Base-by-base conservation (phyloP, 768 basidiomycete species). In the Trametopsis cervina region DNA sequence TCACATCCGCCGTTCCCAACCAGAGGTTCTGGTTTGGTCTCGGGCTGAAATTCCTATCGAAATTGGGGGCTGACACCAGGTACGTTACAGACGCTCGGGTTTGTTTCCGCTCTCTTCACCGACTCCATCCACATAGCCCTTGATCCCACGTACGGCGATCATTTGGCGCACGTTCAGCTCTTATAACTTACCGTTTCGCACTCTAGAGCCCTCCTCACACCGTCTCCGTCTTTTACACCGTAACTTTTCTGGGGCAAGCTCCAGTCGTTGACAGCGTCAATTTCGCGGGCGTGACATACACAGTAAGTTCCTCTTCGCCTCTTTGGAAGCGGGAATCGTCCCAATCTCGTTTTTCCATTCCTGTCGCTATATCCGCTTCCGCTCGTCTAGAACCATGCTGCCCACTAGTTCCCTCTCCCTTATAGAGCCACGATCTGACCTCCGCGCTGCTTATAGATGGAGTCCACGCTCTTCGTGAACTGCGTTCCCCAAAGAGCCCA, bases 391-490 rank as follows among this genome's bases (percentile, higher is more conserved):
- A 33, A 7, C 29, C 29, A 33, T 15, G 7, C 15, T 15, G 29
- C 29, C 29, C 29, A 15, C n/a, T n/a, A n/a, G n/a, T n/a, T n/a
- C n/a, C n/a, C n/a, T n/a, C n/a, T n/a, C n/a, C 46, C 40, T 47
- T 47, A 47, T 47, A 47, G 12, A 23, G 21, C 24, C 35, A 33
- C 36, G 37, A 24, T n/a, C 38, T 41, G 38, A 13, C n/a, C 44
- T 29, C 9, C 27, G 46, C 25, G 36, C 45, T 38, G 40, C 29
- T 39, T 39, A n/a, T 27, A 23, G 38, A 47, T 40, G 40, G 39
- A 47, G 22, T 40, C 40, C 23, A 40, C 46, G 18, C 27, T 47
- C 37, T 47, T 29, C 39, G 24, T 20, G 4, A 23, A n/a, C 13
- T 47, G 33, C 40, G 5, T 38, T 35, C 24, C 15, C 46, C n/a